phyloP scores from a whole-genome alignment of 169 alveolate genomes.

The Cryptosporidium meleagridis region DNA sequence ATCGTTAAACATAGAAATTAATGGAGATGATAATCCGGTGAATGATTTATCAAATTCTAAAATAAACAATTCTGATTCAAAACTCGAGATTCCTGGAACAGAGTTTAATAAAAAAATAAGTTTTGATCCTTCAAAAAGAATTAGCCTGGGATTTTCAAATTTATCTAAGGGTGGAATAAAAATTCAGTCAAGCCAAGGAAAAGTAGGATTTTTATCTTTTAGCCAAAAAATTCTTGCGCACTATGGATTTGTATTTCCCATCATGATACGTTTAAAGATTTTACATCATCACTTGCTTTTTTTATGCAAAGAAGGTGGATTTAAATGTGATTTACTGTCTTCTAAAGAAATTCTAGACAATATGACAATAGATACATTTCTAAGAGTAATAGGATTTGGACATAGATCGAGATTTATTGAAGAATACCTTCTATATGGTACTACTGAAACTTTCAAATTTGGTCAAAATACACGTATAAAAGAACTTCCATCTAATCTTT shows the following conservation, averaged over 20 bases:
- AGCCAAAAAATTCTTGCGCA: conserved; percentile 72
- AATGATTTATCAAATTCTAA: not conserved
- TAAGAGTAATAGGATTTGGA: conserved; percentile 69
- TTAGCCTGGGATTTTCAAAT: conserved; percentile 53
- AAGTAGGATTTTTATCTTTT: conserved; percentile 31
- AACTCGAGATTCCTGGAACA: conserved; percentile 35
- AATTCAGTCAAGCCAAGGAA: conserved; percentile 8
- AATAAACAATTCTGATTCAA: not conserved
- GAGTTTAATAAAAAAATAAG: not conserved
- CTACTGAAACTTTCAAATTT: not conserved
- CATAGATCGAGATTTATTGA: conserved; percentile 58
- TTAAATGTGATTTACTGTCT: conserved; percentile 1
- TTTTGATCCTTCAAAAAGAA: conserved; percentile 66
- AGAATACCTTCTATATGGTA: conserved; percentile 48
- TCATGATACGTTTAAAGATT: conserved; percentile 60
- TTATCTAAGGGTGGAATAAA: conserved; percentile 13
- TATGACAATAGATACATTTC: conserved; percentile 47
- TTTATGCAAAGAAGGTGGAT: not conserved
- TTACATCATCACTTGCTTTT: conserved; percentile 24
- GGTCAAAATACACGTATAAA: conserved; percentile 13
- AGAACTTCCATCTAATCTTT: conserved; percentile 41
- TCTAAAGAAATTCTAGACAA: conserved; percentile 50
- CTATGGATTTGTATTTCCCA: conserved; percentile 65
- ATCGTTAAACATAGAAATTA: conserved; percentile 61
- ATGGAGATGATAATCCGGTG: not conserved